Evolutionary conservation across 2,329 filamentous ascomycete species (phyloP), one percentile per base, ranked within the genome.

Genomic region (Arthrinium phaeospermum): DNA sequence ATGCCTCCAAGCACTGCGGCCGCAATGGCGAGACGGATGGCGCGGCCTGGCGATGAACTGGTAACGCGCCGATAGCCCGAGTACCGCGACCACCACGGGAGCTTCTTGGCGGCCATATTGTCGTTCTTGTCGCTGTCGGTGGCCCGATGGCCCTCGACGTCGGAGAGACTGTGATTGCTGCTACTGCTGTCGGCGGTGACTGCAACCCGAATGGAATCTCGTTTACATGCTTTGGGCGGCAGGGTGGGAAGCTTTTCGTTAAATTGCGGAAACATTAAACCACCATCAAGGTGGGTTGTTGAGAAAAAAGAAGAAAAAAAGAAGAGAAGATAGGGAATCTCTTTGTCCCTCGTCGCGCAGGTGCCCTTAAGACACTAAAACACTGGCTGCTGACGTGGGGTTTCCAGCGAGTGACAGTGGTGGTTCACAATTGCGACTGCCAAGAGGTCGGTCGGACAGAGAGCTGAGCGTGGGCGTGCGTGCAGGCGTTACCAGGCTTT

Each of bases 81-180:
- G 46, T 74, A 74, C 24, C 71, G 45, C 37, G 71, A 67, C 64
- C 69, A 74, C 72, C 72, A 74, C 41, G 72, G 71, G 14, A 70
- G 47, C 34, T 74, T 74, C 7, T 13, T 16, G 27, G 70, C 45
- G 27, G 71, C 24, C 72, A 72, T 73, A 1, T 71, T 34, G 57
- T 49, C 51, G 44, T 14, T 7, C 3, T 47, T 16, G 37, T 73
- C 72, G 71, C 72, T 30, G 47, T 73, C 72, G 70, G 71, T 22
- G 72, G 69, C 44, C 57, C 53, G 53, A 69, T 74, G 44, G 57
- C 72, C 71, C 47, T 70, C 68, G 68, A 70, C 46, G 34, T 70
- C 68, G 68, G 46, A 51, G 5, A 37, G 41, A 41, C 68, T 51
- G 47, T n/a, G 46, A 44, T 30, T n/a, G 30, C 34, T 44, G 49